Percentiles rank a stretch among this genome's conserved stretches.
Evolutionary conservation across 2,329 filamentous ascomycete genomes (phyloP).

Genomic region (Trichophaea hybrida): DNA sequence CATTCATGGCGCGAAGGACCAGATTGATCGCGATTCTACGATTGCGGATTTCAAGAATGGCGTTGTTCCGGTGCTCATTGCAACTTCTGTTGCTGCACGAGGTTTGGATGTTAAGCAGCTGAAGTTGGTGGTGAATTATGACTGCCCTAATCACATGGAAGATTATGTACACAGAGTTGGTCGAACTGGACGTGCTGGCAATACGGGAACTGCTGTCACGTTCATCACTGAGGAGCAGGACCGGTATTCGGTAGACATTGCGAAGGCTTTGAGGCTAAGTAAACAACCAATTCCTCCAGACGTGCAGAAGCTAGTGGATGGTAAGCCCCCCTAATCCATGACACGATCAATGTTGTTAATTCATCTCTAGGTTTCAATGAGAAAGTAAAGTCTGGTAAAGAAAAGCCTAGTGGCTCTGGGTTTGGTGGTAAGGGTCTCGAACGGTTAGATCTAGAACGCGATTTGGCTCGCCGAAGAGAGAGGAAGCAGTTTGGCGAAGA

Average conservation of each 20-base stretch:
- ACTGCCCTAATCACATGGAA: slow-evolving; percentile 70
- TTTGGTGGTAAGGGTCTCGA: slow-evolving; percentile 94
- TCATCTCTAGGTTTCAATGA: slow-evolving; percentile 50
- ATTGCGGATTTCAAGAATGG: slow-evolving; percentile 98
- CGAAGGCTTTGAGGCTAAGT: slow-evolving; percentile 84
- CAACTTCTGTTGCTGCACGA: slow-evolving; percentile 98
- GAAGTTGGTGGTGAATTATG: slow-evolving; percentile 86
- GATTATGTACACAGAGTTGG: slow-evolving; percentile 93
- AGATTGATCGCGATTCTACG: slow-evolving; percentile 99
- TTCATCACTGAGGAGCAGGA: slow-evolving; percentile 88
- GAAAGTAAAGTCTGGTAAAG: slow-evolving; percentile 84
- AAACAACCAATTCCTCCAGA: slow-evolving; percentile 65
- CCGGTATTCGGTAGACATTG: slow-evolving; percentile 74
- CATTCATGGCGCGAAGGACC: slow-evolving; percentile 98
- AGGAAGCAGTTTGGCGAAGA: slow-evolving; percentile 82
- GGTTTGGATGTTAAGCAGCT: slow-evolving; percentile 99
- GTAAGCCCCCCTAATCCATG: slow-evolving; percentile 5
- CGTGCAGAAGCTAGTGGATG: slow-evolving; percentile 44
- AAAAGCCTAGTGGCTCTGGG: slow-evolving; percentile 66
- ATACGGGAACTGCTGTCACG: slow-evolving; percentile 86
- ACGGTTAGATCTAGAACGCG: slow-evolving; percentile 76
- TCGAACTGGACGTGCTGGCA: slow-evolving; percentile 88
- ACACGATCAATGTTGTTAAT: not conserved
- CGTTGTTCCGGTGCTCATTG: slow-evolving; percentile 99
- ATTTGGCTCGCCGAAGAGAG: slow-evolving; percentile 71